phyloP scores from a whole-genome alignment of 768 basidiomycete genomes.

The Suillus weaverae region DNA sequence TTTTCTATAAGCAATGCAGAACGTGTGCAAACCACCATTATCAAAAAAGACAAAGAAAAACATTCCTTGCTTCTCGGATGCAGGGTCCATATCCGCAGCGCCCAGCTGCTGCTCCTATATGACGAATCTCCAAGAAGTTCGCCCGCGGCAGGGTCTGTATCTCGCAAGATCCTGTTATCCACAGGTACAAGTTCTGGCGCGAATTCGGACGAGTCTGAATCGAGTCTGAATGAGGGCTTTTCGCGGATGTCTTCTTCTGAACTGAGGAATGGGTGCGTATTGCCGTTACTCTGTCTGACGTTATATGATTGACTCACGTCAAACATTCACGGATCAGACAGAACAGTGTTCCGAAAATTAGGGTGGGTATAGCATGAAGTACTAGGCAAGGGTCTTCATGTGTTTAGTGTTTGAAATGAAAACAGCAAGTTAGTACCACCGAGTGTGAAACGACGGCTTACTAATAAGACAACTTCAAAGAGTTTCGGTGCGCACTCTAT shows the following conservation, averaged over 20 bases:
- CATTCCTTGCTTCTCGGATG: constrained; percentile 81
- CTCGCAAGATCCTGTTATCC: constrained; percentile 79
- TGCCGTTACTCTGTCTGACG: background rate
- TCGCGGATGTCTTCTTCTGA: constrained; percentile 71
- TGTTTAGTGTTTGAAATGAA: background rate
- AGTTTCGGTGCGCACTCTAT: no score
- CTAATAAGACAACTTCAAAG: background rate
- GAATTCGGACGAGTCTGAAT: constrained; percentile 75
- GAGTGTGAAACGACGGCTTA: background rate
- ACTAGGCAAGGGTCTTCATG: background rate
- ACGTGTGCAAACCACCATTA: constrained; percentile 86
- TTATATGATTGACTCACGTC: background rate
- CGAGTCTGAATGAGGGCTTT: constrained; percentile 80
- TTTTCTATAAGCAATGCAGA: constrained; percentile 81
- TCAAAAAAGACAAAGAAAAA: constrained; percentile 68
- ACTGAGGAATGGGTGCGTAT: constrained; percentile 45
- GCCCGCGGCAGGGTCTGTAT: constrained; percentile 51
- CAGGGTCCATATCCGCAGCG: constrained; percentile 66
- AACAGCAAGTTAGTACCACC: background rate
- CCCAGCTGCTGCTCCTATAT: constrained; percentile 74
- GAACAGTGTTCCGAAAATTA: background rate
- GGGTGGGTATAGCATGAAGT: background rate
- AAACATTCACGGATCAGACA: background rate
- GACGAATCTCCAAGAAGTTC: constrained; percentile 68
- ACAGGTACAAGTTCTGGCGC: constrained; percentile 87